Percentiles rank a stretch among this genome's conserved stretches.
phyloP scores from a whole-genome alignment of 2,329 filamentous ascomycete species.

The Botryotinia globosa region DNA sequence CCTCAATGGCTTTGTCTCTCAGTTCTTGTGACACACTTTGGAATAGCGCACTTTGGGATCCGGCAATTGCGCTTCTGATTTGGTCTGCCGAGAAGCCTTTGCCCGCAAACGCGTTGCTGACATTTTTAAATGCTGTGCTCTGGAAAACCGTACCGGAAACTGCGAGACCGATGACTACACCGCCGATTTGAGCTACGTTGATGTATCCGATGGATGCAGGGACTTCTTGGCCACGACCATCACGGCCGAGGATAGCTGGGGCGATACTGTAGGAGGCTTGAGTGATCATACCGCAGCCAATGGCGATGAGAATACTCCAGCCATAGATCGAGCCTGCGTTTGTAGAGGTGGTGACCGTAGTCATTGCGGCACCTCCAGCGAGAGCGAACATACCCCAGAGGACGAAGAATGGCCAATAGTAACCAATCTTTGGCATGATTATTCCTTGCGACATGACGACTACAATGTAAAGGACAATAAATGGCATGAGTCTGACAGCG shows the following conservation, averaged over 20 bases:
- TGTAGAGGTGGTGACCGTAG: slow-evolving; percentile 33
- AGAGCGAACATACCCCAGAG: slow-evolving; percentile 18
- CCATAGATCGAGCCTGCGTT: slow-evolving; percentile 37
- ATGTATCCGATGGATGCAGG: slow-evolving; percentile 39
- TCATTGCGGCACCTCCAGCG: slow-evolving; percentile 33
- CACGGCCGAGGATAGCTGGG: slow-evolving; percentile 35
- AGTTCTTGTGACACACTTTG: slow-evolving; percentile 18
- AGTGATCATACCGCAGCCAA: slow-evolving; percentile 40
- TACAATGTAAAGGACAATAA: slow-evolving; percentile 42
- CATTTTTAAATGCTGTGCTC: slow-evolving; percentile 34
- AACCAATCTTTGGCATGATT: slow-evolving; percentile 41
- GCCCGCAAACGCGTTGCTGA: slow-evolving; percentile 29
- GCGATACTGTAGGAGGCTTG: slow-evolving; percentile 22
- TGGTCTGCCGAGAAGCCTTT: slow-evolving; percentile 25
- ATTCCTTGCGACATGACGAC: slow-evolving; percentile 41
- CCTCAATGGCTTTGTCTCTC: slow-evolving; percentile 29
- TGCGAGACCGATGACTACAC: slow-evolving; percentile 37
- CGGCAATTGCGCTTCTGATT: slow-evolving; percentile 32
- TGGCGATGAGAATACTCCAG: slow-evolving; percentile 41
- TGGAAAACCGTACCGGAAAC: slow-evolving; percentile 41
- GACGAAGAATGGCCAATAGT: slow-evolving; percentile 25
- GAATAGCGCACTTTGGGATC: slow-evolving; percentile 23
- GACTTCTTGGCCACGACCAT: slow-evolving; percentile 26
- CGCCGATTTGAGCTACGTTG: slow-evolving; percentile 38
- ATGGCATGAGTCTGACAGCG: slow-evolving; percentile 42